Evolutionary conservation across 306 rosid species (phyloP).

Genomic region (Medicago arabica): DNA sequence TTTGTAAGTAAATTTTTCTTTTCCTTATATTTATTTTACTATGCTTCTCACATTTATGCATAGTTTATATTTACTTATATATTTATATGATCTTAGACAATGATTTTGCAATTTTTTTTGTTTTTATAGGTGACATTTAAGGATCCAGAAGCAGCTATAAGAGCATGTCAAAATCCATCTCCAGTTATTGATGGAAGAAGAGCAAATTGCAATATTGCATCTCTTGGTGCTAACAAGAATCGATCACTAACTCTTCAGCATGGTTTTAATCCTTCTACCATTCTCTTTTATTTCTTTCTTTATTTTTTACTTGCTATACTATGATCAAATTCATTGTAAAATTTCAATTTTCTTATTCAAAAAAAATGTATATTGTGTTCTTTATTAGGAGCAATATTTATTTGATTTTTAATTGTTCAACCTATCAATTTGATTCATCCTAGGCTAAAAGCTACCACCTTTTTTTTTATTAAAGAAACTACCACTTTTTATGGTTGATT

Average conservation of each 20-base stretch:
- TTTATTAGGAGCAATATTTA: background rate
- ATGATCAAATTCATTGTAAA: background rate
- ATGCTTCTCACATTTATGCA: background rate
- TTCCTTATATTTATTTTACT: background rate
- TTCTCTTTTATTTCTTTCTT: background rate
- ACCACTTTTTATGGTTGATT: slow-evolving; percentile 31
- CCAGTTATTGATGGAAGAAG: slow-evolving; percentile 97
- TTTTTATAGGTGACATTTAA: slow-evolving; percentile 80
- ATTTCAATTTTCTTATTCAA: background rate
- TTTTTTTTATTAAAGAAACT: background rate
- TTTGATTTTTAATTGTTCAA: slow-evolving; percentile 5
- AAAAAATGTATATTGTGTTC: background rate
- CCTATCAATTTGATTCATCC: slow-evolving; percentile 4
- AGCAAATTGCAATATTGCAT: slow-evolving; percentile 95
- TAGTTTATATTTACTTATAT: slow-evolving; percentile 7
- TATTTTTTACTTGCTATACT: background rate
- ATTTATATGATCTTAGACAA: slow-evolving; percentile 37
- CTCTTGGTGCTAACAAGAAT: slow-evolving; percentile 87
- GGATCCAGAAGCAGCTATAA: slow-evolving; percentile 89
- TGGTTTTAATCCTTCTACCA: slow-evolving; percentile 55
- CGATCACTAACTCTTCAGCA: slow-evolving; percentile 67
- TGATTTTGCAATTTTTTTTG: slow-evolving; percentile 21
- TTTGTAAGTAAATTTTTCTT: slow-evolving; percentile 69
- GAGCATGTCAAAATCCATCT: slow-evolving; percentile 95
- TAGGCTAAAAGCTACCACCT: slow-evolving; percentile 24